These are phyloP conservation scores for Zea luxurians DNA, from an alignment of 176 grass and related monocot genomes.

Conservation along the genomic window DNA sequence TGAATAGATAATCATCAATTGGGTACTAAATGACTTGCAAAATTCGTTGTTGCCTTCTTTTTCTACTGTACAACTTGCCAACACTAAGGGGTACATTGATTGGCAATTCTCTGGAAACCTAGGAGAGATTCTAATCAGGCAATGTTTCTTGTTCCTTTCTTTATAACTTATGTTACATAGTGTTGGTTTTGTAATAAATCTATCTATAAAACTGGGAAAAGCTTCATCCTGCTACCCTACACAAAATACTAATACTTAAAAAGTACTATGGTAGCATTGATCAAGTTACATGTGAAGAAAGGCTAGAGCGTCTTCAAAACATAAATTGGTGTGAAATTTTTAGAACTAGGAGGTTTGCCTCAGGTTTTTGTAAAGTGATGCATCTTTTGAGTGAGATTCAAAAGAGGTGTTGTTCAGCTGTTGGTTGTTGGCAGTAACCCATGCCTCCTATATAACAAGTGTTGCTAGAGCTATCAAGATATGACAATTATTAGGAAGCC, in stretches of 20 bases:
- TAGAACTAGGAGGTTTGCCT: no score
- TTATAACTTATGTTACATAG: not conserved
- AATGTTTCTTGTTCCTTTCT: not conserved
- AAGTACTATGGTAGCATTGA: no score
- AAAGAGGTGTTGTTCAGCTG: no score
- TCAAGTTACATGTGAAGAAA: no score
- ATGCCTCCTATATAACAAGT: not conserved
- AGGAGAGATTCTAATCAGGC: slow-evolving; percentile 86
- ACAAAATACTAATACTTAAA: no score
- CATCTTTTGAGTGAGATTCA: no score
- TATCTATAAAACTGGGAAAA: not conserved
- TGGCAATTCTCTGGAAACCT: slow-evolving; percentile 74
- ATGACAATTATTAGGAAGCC: not conserved
- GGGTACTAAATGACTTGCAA: not conserved
- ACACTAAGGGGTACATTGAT: slow-evolving; percentile 80
- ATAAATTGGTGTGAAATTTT: no score
- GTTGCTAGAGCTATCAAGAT: not conserved
- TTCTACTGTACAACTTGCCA: slow-evolving; percentile 56
- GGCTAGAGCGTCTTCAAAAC: no score
- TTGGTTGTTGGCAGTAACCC: no score
- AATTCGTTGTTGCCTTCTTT: not conserved
- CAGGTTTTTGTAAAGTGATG: no score
- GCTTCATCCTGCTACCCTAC: no score
- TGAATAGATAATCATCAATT: not conserved
- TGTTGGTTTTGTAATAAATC: not conserved